Evolutionary conservation across 148 eudicot species (phyloP).

Genomic region (Nepenthes gracilis): DNA sequence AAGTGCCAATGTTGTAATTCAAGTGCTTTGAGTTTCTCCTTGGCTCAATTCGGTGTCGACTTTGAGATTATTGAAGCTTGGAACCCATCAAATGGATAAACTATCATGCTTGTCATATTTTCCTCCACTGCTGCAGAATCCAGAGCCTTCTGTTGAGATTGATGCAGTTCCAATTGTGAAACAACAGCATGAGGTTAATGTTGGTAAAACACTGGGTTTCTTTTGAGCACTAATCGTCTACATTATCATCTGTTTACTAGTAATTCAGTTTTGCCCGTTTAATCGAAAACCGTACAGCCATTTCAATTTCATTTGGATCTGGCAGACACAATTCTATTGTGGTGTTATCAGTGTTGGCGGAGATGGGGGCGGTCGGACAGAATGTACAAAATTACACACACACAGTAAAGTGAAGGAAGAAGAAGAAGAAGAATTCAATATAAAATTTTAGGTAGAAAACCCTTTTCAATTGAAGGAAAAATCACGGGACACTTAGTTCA

Average conservation of each 20-base stretch:
- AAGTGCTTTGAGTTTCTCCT: too few relatives aligned
- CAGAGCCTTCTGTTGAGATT: conserved; percentile 82
- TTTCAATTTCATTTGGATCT: conserved; percentile 12
- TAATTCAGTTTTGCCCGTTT: neutral
- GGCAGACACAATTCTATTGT: conserved; percentile 16
- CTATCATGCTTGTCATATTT: neutral
- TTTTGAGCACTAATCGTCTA: neutral
- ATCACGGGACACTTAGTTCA: too few relatives aligned
- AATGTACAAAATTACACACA: too few relatives aligned
- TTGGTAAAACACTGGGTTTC: conserved; percentile 43
- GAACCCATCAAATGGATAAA: neutral
- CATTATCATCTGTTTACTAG: neutral
- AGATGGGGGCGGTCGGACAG: too few relatives aligned
- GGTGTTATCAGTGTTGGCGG: conserved; percentile 5
- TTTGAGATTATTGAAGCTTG: neutral
- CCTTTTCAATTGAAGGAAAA: too few relatives aligned
- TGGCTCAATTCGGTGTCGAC: neutral
- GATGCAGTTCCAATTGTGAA: conserved; percentile 74
- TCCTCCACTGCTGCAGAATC: conserved; percentile 38
- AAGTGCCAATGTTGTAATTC: too few relatives aligned
- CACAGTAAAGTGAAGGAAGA: too few relatives aligned
- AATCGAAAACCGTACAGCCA: conserved; percentile 3
- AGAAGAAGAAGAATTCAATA: too few relatives aligned
- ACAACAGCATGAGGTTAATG: conserved; percentile 84
- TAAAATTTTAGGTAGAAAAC: too few relatives aligned